These are phyloP conservation scores for Mycothermus thermophilus DNA, from an alignment of 495 filamentous ascomycete species.

Conservation along the genomic window DNA sequence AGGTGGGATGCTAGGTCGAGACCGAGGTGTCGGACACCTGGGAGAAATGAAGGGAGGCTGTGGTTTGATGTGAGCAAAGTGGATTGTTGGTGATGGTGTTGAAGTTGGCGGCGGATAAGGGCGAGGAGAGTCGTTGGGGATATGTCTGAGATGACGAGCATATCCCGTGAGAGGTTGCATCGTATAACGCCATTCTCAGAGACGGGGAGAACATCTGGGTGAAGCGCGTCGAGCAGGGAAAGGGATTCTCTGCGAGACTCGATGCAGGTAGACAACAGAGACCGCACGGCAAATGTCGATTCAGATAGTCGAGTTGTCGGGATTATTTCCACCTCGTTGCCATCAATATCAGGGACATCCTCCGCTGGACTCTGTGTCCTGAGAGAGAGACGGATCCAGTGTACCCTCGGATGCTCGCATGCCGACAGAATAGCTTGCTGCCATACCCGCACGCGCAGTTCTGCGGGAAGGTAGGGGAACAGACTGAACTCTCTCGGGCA, in stretches of 20 bases:
- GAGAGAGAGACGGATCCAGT: neutral
- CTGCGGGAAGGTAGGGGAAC: neutral
- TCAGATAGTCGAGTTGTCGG: constrained; percentile 1
- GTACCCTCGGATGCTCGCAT: neutral
- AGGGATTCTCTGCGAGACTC: neutral
- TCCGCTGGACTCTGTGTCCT: too few species aligned
- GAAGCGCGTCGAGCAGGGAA: neutral
- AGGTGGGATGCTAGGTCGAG: neutral
- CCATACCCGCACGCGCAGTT: neutral
- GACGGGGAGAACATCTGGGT: too few species aligned
- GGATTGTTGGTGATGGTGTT: too few species aligned
- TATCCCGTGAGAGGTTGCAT: too few species aligned
- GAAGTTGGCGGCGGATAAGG: too few species aligned
- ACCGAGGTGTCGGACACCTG: constrained; percentile 1
- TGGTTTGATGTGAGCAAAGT: too few species aligned
- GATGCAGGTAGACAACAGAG: constrained; percentile 1
- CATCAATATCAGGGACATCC: neutral
- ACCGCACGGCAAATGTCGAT: neutral
- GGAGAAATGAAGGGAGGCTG: too few species aligned
- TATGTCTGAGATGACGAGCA: too few species aligned
- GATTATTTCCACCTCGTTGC: neutral
- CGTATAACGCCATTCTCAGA: too few species aligned
- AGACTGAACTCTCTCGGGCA: neutral
- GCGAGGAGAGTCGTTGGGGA: too few species aligned
- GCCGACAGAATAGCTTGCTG: neutral